Percentiles rank a stretch among this genome's conserved stretches.
Evolutionary conservation across 2,329 filamentous ascomycete species (phyloP).

Genomic region (Calonectria pteridis): DNA sequence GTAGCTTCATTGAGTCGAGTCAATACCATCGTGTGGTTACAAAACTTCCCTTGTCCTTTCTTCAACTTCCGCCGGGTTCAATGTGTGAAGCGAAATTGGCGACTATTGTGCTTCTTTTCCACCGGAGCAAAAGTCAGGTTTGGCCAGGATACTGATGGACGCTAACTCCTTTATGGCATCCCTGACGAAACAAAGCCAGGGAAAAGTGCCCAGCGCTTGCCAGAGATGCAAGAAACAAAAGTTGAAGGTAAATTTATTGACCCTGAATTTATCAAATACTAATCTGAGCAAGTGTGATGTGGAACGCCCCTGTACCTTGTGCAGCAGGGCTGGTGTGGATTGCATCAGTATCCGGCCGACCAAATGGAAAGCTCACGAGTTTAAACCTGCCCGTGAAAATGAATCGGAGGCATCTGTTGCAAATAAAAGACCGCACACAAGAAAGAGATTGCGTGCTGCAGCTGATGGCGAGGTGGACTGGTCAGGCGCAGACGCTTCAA

Average conservation of each 20-base stretch:
- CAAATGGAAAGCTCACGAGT: conserved; percentile 12
- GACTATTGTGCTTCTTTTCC: not conserved
- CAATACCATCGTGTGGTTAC: not conserved
- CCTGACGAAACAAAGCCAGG: not conserved
- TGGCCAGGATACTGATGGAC: not conserved
- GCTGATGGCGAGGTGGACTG: not conserved
- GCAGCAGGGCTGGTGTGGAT: not conserved
- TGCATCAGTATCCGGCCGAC: not conserved
- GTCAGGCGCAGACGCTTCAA: not conserved
- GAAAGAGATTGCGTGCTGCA: not conserved
- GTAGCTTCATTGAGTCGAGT: not conserved
- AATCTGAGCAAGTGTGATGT: conserved; percentile 8
- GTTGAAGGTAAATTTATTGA: not conserved
- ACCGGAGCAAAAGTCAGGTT: not conserved
- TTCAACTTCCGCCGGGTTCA: not conserved
- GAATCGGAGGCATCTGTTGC: not conserved
- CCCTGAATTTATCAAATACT: not conserved
- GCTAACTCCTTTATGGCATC: not conserved
- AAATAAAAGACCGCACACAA: not conserved
- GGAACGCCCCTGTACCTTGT: conserved; percentile 10
- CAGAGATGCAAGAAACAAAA: conserved; percentile 17
- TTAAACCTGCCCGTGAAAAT: not conserved
- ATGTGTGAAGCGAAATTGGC: not conserved
- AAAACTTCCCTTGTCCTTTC: not conserved
- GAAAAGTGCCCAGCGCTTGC: conserved; percentile 13